Base-by-base conservation (phyloP, 1,284 basidiomycete genomes). In the Fomitopsis schrenkii region DNA sequence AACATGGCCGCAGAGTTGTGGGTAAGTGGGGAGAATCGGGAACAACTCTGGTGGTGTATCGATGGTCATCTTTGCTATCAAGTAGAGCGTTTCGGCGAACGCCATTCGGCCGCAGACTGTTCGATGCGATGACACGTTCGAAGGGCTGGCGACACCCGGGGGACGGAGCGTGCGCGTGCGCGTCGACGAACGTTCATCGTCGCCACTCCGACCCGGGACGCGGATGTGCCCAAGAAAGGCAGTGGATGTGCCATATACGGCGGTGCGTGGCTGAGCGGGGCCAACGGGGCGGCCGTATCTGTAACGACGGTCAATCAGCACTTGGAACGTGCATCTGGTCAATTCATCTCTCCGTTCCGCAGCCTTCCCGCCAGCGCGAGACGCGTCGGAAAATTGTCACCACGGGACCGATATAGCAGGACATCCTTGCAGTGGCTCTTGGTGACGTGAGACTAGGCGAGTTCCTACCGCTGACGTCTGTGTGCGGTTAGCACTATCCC, bases 1-100 rank as follows among this genome's bases (percentile, higher is more conserved):
- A 67, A 60, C 68, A 70, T 70, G 48, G 60, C 48, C 30, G 26
- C 33, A 48, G 59, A 12, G n/a, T 38, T 15, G 55, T 2, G 14
- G 42, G 54, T 19, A 2, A 45, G 53, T 28, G 40, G 53, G 44
- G 36, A 56, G 30, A 53, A 10, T 15, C 36, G 44, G 45, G 30
- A 36, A 26, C n/a, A 45, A 33, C 48, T 50, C 48, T 33, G 30
- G 14, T 15, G 48, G 38, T 15, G 19, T 5, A 35, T 38, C 22
- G 57, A 30, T 26, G 46, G 57, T 38, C 57, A 55, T 35, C 56
- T 36, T 35, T 53, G 53, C 10, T 33, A 56, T 60, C 45, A 45
- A 26, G 22, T 44, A 41, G 15, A 15, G 38, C 22, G 48, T 54
- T 22, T 36, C 48, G 48, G 48, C 45, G 19, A 26, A 46, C 45